Percentiles rank a stretch among this genome's conserved stretches.
Evolutionary conservation across 2,329 filamentous ascomycete genomes (phyloP).

Genomic region (Parastagonospora avenae): DNA sequence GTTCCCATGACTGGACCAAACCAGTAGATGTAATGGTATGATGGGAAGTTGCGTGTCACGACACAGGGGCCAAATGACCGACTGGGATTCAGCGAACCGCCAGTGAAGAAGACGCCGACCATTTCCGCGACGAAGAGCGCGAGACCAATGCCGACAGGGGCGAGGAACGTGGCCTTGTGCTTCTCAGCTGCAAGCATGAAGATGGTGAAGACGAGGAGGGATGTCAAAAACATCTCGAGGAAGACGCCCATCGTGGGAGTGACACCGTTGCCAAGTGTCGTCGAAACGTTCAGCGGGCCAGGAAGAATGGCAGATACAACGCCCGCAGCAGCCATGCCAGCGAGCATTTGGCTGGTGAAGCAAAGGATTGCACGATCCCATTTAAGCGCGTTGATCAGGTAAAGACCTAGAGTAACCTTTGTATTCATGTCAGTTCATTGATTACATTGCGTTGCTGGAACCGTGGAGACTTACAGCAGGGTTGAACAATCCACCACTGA

Average conservation of each 20-base stretch:
- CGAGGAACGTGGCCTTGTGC: slow-evolving; percentile 72
- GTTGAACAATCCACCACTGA: slow-evolving; percentile 48
- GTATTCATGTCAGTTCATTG: not conserved
- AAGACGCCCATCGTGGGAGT: slow-evolving; percentile 43
- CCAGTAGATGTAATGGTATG: slow-evolving; percentile 53
- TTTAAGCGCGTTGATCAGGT: slow-evolving; percentile 38
- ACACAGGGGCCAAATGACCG: slow-evolving; percentile 50
- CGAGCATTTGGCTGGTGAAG: slow-evolving; percentile 44
- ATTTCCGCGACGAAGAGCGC: slow-evolving; percentile 68
- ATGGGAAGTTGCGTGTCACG: slow-evolving; percentile 42
- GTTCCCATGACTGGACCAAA: slow-evolving; percentile 44
- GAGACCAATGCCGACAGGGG: slow-evolving; percentile 73
- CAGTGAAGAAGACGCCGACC: slow-evolving; percentile 53
- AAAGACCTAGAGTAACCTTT: slow-evolving; percentile 46
- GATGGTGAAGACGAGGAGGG: slow-evolving; percentile 48
- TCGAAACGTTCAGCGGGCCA: slow-evolving; percentile 40
- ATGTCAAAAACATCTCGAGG: slow-evolving; percentile 49
- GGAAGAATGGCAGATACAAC: slow-evolving; percentile 45
- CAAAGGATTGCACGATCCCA: slow-evolving; percentile 34
- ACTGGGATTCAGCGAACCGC: slow-evolving; percentile 51
- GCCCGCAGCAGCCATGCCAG: slow-evolving; percentile 44
- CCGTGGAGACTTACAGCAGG: slow-evolving; percentile 42
- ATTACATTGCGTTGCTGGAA: no score
- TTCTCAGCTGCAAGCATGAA: slow-evolving; percentile 74
- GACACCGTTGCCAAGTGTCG: slow-evolving; percentile 39